Evolutionary conservation across 176 grass and related monocot species (phyloP).

Genomic region (Aegilops umbellulata): DNA sequence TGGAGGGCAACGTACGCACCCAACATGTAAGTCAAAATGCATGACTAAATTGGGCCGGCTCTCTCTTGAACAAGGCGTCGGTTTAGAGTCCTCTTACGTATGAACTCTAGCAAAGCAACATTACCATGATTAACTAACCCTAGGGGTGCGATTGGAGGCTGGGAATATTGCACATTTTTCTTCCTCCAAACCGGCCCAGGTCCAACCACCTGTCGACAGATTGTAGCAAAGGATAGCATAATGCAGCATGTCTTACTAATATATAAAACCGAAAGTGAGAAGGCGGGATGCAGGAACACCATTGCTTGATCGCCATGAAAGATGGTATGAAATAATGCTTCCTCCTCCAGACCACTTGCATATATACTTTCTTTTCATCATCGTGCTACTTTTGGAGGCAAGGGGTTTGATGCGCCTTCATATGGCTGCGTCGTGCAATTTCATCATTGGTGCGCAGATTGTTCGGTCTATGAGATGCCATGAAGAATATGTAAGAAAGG

Average conservation of each 20-base stretch:
- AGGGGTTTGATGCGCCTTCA: neutral
- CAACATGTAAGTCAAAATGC: neutral
- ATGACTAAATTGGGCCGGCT: neutral
- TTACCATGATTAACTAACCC: neutral
- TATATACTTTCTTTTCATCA: neutral
- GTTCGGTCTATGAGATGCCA: slow-evolving; percentile 28
- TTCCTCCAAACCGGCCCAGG: neutral
- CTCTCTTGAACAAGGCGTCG: neutral
- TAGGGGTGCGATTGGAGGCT: neutral
- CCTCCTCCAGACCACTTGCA: neutral
- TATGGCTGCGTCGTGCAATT: slow-evolving; percentile 13
- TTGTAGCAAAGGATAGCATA: neutral
- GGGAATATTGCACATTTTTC: neutral
- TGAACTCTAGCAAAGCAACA: neutral
- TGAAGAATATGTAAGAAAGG: neutral
- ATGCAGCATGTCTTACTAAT: neutral
- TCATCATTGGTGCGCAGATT: slow-evolving; percentile 25
- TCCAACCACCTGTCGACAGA: slow-evolving; percentile 9
- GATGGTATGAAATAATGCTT: neutral
- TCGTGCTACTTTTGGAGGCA: slow-evolving; percentile 15
- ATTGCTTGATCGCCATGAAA: slow-evolving; percentile 8
- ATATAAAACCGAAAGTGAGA: neutral
- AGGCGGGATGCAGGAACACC: neutral
- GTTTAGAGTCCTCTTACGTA: slow-evolving; percentile 13
- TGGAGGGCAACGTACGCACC: neutral